Evolutionary conservation across 2,329 filamentous ascomycete genomes (phyloP).

Genomic region (Sphaerulina musiva): DNA sequence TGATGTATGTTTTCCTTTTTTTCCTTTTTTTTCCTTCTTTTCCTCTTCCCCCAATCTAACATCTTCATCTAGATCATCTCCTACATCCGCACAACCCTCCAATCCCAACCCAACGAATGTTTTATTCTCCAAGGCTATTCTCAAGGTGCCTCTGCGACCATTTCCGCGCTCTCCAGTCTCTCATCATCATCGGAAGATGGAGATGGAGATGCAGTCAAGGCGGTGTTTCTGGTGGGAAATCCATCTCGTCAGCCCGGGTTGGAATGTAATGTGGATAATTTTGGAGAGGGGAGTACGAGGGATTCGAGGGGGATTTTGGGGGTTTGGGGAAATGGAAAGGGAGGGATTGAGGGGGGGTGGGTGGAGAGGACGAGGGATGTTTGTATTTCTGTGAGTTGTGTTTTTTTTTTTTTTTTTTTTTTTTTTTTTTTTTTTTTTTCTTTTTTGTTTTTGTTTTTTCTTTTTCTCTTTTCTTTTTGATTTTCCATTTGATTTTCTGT

Average conservation of each 20-base stretch:
- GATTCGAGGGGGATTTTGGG: conserved; percentile 28
- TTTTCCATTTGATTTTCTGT: too few species aligned
- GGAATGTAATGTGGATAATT: conserved; percentile 31
- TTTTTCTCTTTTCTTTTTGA: too few species aligned
- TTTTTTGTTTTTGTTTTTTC: too few species aligned
- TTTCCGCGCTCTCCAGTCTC: conserved; percentile 31
- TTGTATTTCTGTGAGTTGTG: conserved; percentile 18
- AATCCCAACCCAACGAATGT: conserved; percentile 28
- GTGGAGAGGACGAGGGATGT: conserved; percentile 35
- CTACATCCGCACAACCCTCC: conserved; percentile 28
- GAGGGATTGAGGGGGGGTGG: conserved; percentile 33
- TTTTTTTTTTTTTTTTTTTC: too few species aligned
- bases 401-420: too few species aligned
- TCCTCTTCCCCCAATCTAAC: too few species aligned
- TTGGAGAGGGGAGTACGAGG: conserved; percentile 31
- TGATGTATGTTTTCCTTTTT: conserved; percentile 26
- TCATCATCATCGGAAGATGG: conserved; percentile 35
- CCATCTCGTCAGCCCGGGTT: conserved; percentile 32
- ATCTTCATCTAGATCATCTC: conserved; percentile 26
- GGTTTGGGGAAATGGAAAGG: conserved; percentile 1
- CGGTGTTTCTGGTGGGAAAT: conserved; percentile 35
- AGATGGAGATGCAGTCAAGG: conserved; percentile 36
- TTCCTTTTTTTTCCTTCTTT: too few species aligned
- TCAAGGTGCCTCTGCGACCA: conserved; percentile 34
- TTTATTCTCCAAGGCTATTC: conserved; percentile 37